Evolutionary conservation across 805 yeast species (phyloP), one percentile per base, ranked within the genome.

Genomic region (Huiozyma naganishii): DNA sequence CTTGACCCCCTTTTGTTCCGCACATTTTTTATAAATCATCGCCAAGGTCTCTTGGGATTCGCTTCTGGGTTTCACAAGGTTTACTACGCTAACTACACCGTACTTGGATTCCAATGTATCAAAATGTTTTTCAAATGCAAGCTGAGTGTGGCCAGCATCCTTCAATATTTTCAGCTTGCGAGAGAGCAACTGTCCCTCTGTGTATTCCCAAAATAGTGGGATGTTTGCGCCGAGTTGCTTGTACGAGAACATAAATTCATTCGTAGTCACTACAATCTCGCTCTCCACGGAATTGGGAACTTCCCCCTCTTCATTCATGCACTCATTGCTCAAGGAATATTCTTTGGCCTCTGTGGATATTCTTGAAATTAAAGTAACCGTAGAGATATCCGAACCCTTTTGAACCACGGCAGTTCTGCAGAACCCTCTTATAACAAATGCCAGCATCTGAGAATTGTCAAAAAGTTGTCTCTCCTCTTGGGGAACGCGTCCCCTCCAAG

Each of bases 151-250:
- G 45, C 83, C 95, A 32, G 74, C 63, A 11, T 88, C 80, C 52
- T 95, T 72, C 0, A 89, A 78, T n/a, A 92, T 67, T 32, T 77
- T 76, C 36, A 87, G 79, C 58, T 86, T 90, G 29, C 90, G 90
- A 36, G 83, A 77, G 44, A 92, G 65, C 8, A 92, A 79, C 43
- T 65, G 69, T 30, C 65, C 62, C 37, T 65, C 69, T 48, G 85
- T 95, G 53, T 88, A 90, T 57, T 90, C 98, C 94, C 95, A 92
- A 56, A 86, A 90, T 6, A 92, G 66, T 0, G 99, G 98, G 1
- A 89, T 89, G 29, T 94, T 84, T 4, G 97, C 98, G 51, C 95
- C 69, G 3, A 89, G 73, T 64, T 88, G 95, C 0, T 83, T 74
- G 61, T 82, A 90, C 1, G 96, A 78, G 53, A 80, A 83, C 65